Evolutionary conservation across 371 early-diverging fungal species (phyloP), one percentile per base, ranked within the genome.

Genomic region (Blakeslea trispora): DNA sequence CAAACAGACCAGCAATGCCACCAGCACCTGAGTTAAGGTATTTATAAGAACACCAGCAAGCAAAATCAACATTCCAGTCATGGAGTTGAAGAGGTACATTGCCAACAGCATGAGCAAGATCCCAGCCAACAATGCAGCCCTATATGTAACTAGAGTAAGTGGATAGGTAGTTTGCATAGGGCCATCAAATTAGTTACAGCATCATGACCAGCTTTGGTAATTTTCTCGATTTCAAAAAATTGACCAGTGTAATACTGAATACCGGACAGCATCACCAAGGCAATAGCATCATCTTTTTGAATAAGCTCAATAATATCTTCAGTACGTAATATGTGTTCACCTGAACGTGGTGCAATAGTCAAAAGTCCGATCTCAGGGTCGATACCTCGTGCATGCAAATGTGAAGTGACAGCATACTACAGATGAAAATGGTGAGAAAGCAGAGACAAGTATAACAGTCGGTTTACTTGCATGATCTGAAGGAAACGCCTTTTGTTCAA

Each of bases 11-110:
- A 19, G 87, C 95, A 57, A 98, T 96, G 32, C 91, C 91, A 45
- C 98, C 98, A 1, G 97, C 94, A 9, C 98, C 96, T 1, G 95
- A 82, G 66, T 96, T 96, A 45, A 98, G 74, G 67, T 98, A 98
- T 70, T 98, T 98, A 85, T 98, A 98, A 1, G 94, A 87, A 77
- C 97, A 98, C 98, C 98, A 98, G 57, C 88, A 87, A n/a, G 97
- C 98, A 81, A 97, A 97, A 62, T 98, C 98, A 6, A 96, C 96
- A 42, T 88, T 72, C 98, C 98, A 98, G 57, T 95, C 95, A 72
- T 97, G 95, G 55, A 98, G 73, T 23, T 83, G 52, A 37, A 97
- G 70, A 31, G 88, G 88, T 0, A 95, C 89, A 74, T 98, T 98
- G 23, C 98, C 98, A 5, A 85, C 95, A 5, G 97, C 97, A 63